Evolutionary conservation across 331 rosid genomes (phyloP).

Genomic region (Spiraea crenata): DNA sequence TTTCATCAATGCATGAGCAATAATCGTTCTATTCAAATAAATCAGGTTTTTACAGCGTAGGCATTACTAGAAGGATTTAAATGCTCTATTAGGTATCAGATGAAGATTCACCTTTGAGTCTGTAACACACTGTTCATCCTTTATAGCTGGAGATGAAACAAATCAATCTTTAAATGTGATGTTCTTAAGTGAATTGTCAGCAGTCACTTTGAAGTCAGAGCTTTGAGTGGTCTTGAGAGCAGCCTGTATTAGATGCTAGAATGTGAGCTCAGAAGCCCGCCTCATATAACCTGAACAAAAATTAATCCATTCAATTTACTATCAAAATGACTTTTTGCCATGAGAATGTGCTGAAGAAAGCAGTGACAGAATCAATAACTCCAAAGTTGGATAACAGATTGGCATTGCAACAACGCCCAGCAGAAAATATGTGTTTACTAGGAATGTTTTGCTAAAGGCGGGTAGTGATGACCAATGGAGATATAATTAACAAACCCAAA

Average conservation of each 20-base stretch:
- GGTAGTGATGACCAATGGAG: too few species aligned
- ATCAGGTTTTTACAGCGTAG: too few species aligned
- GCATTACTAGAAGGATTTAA: too few species aligned
- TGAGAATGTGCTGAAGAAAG: not conserved
- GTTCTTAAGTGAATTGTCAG: constrained; percentile 5
- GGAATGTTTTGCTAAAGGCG: too few species aligned
- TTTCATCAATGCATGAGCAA: not conserved
- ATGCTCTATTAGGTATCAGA: not conserved
- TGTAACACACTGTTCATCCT: not conserved
- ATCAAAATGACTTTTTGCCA: constrained; percentile 4
- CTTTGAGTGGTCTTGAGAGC: constrained; percentile 17
- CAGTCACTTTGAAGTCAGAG: not conserved
- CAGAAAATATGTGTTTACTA: not conserved
- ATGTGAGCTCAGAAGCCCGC: constrained; percentile 12
- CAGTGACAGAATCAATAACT: not conserved
- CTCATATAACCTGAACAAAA: constrained; percentile 35
- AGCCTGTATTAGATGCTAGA: not conserved
- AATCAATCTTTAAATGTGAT: constrained; percentile 19
- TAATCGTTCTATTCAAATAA: too few species aligned
- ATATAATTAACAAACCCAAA: too few species aligned
- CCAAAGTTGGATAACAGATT: not conserved
- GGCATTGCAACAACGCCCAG: constrained; percentile 6
- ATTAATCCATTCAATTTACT: constrained; percentile 11
- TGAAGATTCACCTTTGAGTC: constrained; percentile 16
- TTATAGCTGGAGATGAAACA: constrained; percentile 14